Base-by-base conservation (phyloP, 2,329 filamentous ascomycete genomes). In the Sporothrix mexicana region DNA sequence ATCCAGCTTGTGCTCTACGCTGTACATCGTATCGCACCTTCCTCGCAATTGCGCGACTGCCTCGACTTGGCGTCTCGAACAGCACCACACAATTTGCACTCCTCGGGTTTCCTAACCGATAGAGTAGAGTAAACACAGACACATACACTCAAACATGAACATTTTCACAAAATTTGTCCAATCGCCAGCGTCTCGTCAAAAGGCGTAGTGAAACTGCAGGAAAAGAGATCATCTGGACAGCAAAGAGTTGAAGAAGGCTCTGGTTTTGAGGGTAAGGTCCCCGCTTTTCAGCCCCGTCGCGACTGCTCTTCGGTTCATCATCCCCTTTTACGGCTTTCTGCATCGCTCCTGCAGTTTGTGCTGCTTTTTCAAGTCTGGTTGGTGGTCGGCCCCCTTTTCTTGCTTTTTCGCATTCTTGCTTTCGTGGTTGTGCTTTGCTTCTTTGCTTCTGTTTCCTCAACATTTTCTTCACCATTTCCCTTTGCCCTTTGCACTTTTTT, bases 251-350 rank as follows among this genome's bases (percentile, higher is more conserved):
- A 36, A 36, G 30, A 36, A 36, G 30, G 30, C 30, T 36, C 30
- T 55, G 51, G 51, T 9, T 20, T 55, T 15, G 23, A 13, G 25
- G 55, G 12, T 9, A 23, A 61, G 57, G 59, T 64, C 20, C 36
- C 61, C 61, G 47, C 61, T 66, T 47, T 66, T 66, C 13, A 45
- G 20, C n/a, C 61, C 61, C 59, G 13, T 66, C 61, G 61, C 43
- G 41, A 64, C 59, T 45, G 59, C 59, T 12, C 36, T 64, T 43
- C 45, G 59, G 59, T 45, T 59, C 55, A 61, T 5, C 30, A 61
- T 36, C 30, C 13, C 30, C 6, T 41, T 41, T 61, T n/a, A 17
- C 30, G 30, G 2, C 5, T 30, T 30, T 20, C 25, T 41, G 61
- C 61, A 66, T 66, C 41, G 61, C 61, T 45, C 61, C 10, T 66